These are phyloP conservation scores for Moniliella sp. DNA, from an alignment of 1,284 basidiomycete genomes.

Conservation along the genomic window DNA sequence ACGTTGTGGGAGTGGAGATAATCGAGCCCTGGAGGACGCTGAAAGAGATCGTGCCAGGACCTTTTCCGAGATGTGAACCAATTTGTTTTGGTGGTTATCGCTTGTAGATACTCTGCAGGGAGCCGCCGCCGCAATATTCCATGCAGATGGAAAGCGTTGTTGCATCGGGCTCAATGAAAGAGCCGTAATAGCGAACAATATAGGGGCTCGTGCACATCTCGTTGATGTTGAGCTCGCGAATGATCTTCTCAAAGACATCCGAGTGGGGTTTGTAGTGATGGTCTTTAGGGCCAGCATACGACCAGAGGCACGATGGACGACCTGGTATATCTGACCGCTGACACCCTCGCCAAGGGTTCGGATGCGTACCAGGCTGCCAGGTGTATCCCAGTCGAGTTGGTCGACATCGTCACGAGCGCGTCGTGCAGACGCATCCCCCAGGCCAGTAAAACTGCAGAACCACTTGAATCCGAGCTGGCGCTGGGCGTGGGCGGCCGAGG, in stretches of 20 bases:
- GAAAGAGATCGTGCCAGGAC: constrained; percentile 71
- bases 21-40: constrained; percentile 67
- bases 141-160: constrained; percentile 86
- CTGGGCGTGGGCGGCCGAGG: too few species aligned
- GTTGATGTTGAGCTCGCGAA: constrained; percentile 76
- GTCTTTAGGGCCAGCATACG: constrained; percentile 38
- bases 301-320: neutral
- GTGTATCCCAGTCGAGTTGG: too few species aligned
- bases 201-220: constrained; percentile 62
- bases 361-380: too few species aligned
- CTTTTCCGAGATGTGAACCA: constrained; percentile 71
- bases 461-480: too few species aligned
- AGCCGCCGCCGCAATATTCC: constrained; percentile 69
- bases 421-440: too few species aligned
- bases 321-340: too few species aligned
- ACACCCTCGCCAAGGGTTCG: too few species aligned
- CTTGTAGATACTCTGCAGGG: constrained; percentile 62
- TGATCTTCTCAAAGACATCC: constrained; percentile 60
- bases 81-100: constrained; percentile 56
- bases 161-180: constrained; percentile 75
- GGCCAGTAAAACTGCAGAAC: too few species aligned
- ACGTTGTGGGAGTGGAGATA: constrained; percentile 56
- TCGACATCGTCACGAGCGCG: too few species aligned
- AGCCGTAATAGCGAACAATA: constrained; percentile 79
- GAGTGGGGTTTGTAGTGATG: constrained; percentile 79